Evolutionary conservation across 2,329 filamentous ascomycete species (phyloP), one percentile per base, ranked within the genome.

Genomic region (Dichotomopilus funicola): DNA sequence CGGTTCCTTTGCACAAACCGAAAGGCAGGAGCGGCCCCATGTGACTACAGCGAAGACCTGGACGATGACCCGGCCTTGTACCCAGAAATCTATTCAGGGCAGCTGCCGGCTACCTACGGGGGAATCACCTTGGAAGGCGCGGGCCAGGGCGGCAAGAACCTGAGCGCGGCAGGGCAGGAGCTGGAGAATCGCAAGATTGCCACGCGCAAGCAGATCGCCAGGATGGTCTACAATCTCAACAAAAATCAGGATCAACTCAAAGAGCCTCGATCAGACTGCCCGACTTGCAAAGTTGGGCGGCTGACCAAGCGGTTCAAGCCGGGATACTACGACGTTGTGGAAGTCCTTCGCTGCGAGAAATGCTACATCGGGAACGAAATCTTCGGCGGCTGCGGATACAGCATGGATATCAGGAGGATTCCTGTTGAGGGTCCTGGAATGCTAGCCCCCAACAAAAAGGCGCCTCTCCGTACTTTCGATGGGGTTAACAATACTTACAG

Each of bases 1-100:
- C 51, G 54, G 4, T 61, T 55, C 33, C 31, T 56, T 33, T 59
- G 57, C 57, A 53, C 41, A 42, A 53, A 55, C 49, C 19, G 19
- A 27, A 42, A 12, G 4, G 36, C 12, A 13, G n/a, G 13, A 19
- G 4, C 1, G 6, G 48, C 34, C 13, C 19, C 19, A 27, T 59
- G 57, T 35, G 33, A 33, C 6, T 59, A 56, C 11, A 40, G n/a
- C n/a, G 53, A 58, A 40, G 40, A 40, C 12, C 47, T 58, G 9
- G 55, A 52, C 6, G 6, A 8, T 5, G 57, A 56, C 19, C 55
- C 55, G 33, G 45, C 43, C 1, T 10, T 43, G 11, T 19, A 56
- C 13, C 53, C 53, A 2, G 48, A 4, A 9, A 37, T 12, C 2
- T 51, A 37, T n/a, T 27, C 36, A 6, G 51, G 37, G 12, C 5